Evolutionary conservation across 2,329 filamentous ascomycete genomes (phyloP).

Genomic region (Talaromyces sp.): DNA sequence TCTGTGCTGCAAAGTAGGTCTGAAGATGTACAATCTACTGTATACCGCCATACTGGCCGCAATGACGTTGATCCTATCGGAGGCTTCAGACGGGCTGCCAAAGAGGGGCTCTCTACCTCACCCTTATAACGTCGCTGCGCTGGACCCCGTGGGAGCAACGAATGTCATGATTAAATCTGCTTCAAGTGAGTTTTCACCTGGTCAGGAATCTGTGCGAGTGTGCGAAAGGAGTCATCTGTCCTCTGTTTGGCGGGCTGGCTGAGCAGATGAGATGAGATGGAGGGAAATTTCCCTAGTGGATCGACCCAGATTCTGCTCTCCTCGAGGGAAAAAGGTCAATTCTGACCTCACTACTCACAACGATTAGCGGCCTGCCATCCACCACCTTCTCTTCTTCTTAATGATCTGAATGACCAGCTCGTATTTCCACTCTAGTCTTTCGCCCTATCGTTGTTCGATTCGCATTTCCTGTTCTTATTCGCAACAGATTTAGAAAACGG

Average conservation of each 20-base stretch:
- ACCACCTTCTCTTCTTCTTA: not conserved
- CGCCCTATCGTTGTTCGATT: not conserved
- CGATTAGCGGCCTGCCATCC: not conserved
- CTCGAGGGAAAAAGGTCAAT: slow-evolving; percentile 10
- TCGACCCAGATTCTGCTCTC: slow-evolving; percentile 11
- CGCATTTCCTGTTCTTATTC: not conserved
- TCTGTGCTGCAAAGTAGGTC: not conserved
- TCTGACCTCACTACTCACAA: slow-evolving; percentile 2
- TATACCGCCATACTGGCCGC: not conserved
- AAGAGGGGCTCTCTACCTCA: not conserved
- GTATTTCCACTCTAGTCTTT: not conserved
- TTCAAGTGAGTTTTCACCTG: not conserved
- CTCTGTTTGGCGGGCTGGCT: slow-evolving; percentile 6
- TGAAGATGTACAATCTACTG: not conserved
- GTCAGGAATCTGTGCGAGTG: not conserved
- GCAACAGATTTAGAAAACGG: not conserved
- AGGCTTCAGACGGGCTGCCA: not conserved
- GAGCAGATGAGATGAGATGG: not conserved
- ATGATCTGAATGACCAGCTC: not conserved
- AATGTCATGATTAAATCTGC: too few relatives aligned
- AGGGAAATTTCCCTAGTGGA: slow-evolving; percentile 3
- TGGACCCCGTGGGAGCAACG: not conserved
- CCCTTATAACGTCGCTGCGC: not conserved
- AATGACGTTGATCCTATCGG: slow-evolving; percentile 6
- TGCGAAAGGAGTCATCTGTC: not conserved